Conservation (phyloP, 768 basidiomycete genomes). For the Pulveroboletus sp. region DNA sequence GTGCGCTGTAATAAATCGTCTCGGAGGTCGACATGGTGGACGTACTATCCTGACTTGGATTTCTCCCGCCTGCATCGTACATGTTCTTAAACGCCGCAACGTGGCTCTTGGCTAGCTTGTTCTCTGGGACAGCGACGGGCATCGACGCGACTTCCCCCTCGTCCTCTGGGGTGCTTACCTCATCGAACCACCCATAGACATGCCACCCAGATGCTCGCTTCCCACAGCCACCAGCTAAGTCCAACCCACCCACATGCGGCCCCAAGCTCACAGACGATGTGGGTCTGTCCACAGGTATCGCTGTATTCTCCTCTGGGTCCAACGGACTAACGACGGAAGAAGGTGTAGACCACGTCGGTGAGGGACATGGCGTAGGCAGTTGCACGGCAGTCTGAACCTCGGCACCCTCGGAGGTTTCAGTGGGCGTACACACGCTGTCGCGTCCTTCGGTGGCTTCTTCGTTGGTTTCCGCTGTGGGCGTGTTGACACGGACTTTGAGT, state of each 20-base stretch:
- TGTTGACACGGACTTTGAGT: conserved; percentile 12
- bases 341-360: conserved; percentile 17
- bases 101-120: conserved; percentile 9
- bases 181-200: conserved; percentile 29
- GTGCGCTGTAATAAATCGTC: conserved; percentile 29
- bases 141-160: not conserved
- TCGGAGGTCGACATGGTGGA: conserved; percentile 20
- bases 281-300: conserved; percentile 5
- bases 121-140: not conserved
- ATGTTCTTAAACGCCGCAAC: conserved; percentile 8
- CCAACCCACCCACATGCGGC: conserved; percentile 27
- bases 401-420: conserved; percentile 1
- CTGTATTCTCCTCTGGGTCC: conserved; percentile 7
- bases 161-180: conserved; percentile 5
- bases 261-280: conserved; percentile 21
- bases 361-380: conserved; percentile 27
- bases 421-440: conserved; percentile 1
- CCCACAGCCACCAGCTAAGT: conserved; percentile 26
- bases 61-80: conserved; percentile 3
- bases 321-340: not conserved
- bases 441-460: conserved; percentile 2
- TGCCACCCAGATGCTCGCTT: conserved; percentile 33
- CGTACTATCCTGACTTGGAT: conserved; percentile 27
- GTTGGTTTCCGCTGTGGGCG: not conserved
- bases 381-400: conserved; percentile 4